Conservation (phyloP, 169 alveolate species). For the Eimeria acervulina region DNA sequence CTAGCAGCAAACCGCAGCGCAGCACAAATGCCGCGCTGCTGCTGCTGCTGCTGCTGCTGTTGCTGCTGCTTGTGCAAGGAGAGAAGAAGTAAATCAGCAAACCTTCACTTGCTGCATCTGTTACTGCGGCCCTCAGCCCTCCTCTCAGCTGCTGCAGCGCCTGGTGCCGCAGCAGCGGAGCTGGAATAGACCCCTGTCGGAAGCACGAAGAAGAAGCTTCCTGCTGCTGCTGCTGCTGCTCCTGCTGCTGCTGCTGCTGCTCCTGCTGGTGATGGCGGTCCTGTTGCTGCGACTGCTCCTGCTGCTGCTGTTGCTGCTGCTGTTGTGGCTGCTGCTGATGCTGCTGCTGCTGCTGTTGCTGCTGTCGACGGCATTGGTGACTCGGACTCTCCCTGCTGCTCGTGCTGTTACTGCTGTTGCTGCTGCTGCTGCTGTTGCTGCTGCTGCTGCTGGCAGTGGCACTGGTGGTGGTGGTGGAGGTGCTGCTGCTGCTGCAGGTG, state of each 20-base stretch:
- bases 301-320: constrained; percentile 13
- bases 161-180: constrained; percentile 47
- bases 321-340: constrained; percentile 14
- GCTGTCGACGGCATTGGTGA: neutral
- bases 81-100: constrained; percentile 17
- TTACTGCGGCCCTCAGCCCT: constrained; percentile 2
- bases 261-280: constrained; percentile 3
- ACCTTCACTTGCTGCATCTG: constrained; percentile 22
- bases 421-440: neutral
- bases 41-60: constrained; percentile 56
- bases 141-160: constrained; percentile 59
- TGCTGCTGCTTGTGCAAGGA: too few species aligned
- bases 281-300: neutral
- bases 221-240: too few species aligned
- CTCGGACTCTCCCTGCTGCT: neutral
- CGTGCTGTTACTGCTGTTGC: neutral
- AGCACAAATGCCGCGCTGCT: constrained; percentile 9
- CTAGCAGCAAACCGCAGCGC: constrained; percentile 56
- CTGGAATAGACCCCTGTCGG: neutral
- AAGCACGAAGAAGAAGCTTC: too few species aligned
- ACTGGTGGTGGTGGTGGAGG: neutral
- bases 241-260: constrained; percentile 18
- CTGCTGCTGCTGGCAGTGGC: neutral
- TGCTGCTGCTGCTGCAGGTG: constrained; percentile 51
- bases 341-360: neutral